phyloP scores from a whole-genome alignment of 164 flowering plant genomes.

The Saururus chinensis region DNA sequence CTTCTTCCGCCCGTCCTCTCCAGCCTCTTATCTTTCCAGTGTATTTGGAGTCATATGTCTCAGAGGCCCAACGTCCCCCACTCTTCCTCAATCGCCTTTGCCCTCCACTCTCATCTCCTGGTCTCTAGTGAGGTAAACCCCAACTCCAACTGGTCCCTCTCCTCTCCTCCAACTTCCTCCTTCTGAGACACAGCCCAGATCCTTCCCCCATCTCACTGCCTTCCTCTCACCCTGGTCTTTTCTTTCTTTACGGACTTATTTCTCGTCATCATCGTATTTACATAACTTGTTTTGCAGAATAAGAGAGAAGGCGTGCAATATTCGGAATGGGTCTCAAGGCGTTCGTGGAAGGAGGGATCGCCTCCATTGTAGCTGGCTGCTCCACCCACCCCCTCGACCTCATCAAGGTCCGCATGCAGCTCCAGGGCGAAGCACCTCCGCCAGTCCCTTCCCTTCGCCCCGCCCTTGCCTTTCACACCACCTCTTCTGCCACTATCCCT shows the following conservation, averaged over 20 bases:
- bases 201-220: too few relatives aligned
- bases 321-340: slow-evolving; percentile 63
- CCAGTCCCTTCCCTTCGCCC: not conserved
- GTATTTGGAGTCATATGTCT: too few relatives aligned
- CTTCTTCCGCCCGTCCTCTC: too few relatives aligned
- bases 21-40: too few relatives aligned
- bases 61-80: slow-evolving; percentile 25
- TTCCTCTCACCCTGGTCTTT: too few relatives aligned
- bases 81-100: slow-evolving; percentile 16
- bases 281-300: too few relatives aligned
- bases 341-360: slow-evolving; percentile 64
- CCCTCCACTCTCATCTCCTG: slow-evolving; percentile 23
- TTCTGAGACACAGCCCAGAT: too few relatives aligned
- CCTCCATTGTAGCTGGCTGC: slow-evolving; percentile 49
- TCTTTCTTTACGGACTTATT: too few relatives aligned
- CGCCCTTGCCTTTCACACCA: not conserved
- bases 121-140: slow-evolving; percentile 27
- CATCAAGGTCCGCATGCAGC: slow-evolving; percentile 66
- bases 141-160: slow-evolving; percentile 11
- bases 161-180: too few relatives aligned
- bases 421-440: slow-evolving; percentile 41
- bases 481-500: not conserved
- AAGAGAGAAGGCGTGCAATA: too few relatives aligned
- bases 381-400: slow-evolving; percentile 51
- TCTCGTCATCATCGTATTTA: too few relatives aligned